Conservation (phyloP, 345 rosid species). For the Conringia planisiliqua region DNA sequence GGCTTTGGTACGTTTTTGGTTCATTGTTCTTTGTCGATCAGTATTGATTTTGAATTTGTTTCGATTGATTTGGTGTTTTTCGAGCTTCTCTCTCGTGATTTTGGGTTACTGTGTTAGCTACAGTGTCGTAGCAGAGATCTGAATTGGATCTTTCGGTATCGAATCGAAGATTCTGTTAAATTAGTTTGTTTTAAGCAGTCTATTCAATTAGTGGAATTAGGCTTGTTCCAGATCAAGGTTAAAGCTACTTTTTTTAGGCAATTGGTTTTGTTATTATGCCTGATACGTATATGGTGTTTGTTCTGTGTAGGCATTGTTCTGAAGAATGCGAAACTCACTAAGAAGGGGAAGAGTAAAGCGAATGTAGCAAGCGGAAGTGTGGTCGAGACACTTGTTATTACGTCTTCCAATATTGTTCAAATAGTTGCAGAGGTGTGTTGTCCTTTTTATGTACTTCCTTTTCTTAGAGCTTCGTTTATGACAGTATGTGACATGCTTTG, state of each 20-base stretch:
- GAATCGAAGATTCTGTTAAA: conserved; percentile 12
- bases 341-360: conserved; percentile 60
- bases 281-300: no score
- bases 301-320: conserved; percentile 63
- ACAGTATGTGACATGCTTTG: conserved; percentile 8
- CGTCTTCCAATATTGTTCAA: conserved; percentile 70
- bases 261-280: neutral
- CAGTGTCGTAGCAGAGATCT: neutral
- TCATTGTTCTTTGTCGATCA: neutral
- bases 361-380: conserved; percentile 52
- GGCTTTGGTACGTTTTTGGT: conserved; percentile 39
- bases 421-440: conserved; percentile 64
- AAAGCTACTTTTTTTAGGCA: neutral
- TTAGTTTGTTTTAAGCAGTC: neutral
- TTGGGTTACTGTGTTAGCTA: neutral
- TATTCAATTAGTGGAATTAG: neutral
- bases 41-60: neutral
- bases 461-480: neutral
- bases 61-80: neutral
- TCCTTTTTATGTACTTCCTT: conserved; percentile 10
- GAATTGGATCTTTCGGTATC: conserved; percentile 15
- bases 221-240: neutral
- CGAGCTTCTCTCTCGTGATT: neutral
- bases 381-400: conserved; percentile 69
- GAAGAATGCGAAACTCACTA: conserved; percentile 75